These are phyloP conservation scores for Trichomonas gallinae DNA, from an alignment of 208 protist species.

Conservation along the genomic window DNA sequence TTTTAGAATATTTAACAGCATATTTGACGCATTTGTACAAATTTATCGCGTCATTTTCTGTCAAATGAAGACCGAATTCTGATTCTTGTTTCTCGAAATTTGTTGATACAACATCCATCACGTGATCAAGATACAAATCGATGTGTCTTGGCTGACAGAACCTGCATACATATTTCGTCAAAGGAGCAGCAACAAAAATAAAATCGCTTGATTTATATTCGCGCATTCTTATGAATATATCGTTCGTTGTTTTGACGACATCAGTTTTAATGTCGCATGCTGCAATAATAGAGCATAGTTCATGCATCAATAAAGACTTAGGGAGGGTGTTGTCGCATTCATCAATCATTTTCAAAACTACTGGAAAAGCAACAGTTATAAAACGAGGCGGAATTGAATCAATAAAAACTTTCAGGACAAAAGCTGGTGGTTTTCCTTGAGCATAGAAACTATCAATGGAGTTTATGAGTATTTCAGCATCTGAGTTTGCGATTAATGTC, in stretches of 20 bases:
- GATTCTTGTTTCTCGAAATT: not conserved
- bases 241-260: not conserved
- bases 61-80: not conserved
- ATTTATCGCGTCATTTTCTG: not conserved
- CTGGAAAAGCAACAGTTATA: not conserved
- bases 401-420: not conserved
- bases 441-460: not conserved
- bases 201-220: not conserved
- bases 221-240: not conserved
- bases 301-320: not conserved
- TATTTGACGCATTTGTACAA: not conserved
- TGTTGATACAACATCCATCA: not conserved
- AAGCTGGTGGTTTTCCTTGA: not conserved
- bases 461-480: not conserved
- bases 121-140: not conserved
- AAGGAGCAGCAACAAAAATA: not conserved
- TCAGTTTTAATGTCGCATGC: not conserved
- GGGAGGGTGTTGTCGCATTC: not conserved
- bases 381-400: not conserved
- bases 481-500: not conserved
- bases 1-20: not conserved
- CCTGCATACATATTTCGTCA: not conserved
- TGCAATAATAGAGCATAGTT: not conserved
- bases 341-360: not conserved
- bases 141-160: not conserved